A percentile compares a stretch with the other conserved stretches of the same genome.
Conservation (phyloP, 2,329 filamentous ascomycete genomes). For the Fusarium mangiferae region DNA sequence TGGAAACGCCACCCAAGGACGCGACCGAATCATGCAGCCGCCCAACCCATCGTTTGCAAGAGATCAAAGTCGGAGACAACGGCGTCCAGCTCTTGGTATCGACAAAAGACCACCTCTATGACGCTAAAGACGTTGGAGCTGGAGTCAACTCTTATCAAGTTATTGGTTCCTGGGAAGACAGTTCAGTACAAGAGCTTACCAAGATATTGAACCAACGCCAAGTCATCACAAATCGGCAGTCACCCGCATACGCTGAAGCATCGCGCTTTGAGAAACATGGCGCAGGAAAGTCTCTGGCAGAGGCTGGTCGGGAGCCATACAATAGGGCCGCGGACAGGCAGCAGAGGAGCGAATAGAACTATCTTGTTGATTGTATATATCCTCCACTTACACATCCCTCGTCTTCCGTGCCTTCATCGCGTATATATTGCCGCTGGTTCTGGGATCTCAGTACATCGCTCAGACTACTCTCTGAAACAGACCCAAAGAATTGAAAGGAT, state of each 20-base stretch:
- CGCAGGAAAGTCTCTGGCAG: background rate
- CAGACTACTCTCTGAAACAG: slow-evolving; percentile 4
- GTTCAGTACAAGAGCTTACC: slow-evolving; percentile 8
- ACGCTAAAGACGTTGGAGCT: slow-evolving; percentile 20
- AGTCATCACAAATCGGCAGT: background rate
- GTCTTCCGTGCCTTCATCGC: background rate
- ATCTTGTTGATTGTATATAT: background rate
- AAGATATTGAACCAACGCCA: slow-evolving; percentile 11
- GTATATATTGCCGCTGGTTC: background rate
- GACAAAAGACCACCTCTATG: slow-evolving; percentile 36
- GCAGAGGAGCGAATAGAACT: background rate
- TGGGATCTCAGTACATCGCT: slow-evolving; percentile 1
- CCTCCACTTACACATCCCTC: background rate
- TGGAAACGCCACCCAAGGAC: background rate
- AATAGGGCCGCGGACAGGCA: background rate
- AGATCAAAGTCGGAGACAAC: slow-evolving; percentile 24
- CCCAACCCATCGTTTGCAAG: slow-evolving; percentile 1
- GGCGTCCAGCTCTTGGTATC: slow-evolving; percentile 35
- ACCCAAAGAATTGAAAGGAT: slow-evolving; percentile 6
- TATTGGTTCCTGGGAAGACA: slow-evolving; percentile 26
- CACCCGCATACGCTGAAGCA: background rate
- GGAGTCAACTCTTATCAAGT: slow-evolving; percentile 31
- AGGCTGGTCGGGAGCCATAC: background rate
- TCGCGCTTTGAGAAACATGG: slow-evolving; percentile 10
- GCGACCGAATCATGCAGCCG: background rate